These are phyloP conservation scores for Moesziomyces sp. DNA, from an alignment of 1,284 basidiomycete species.

Conservation along the genomic window DNA sequence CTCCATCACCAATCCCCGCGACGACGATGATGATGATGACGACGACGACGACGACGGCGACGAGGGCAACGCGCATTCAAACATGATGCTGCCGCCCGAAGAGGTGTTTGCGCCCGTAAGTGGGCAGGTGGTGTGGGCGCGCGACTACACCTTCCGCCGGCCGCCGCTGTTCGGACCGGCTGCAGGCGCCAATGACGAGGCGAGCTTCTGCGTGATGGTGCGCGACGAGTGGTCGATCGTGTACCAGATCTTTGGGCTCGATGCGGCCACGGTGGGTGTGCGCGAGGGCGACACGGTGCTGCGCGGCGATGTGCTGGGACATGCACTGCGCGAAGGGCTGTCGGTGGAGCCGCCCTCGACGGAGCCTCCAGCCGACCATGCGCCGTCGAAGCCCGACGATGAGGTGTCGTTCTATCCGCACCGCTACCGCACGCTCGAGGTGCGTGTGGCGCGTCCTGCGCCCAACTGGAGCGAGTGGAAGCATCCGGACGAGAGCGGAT, in stretches of 20 bases:
- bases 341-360: slow-evolving; percentile 32
- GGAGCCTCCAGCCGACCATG: slow-evolving; percentile 52
- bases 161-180: slow-evolving; percentile 50
- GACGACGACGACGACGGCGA: slow-evolving; percentile 11
- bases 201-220: slow-evolving; percentile 52
- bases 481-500: slow-evolving; percentile 43
- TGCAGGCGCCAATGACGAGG: slow-evolving; percentile 52
- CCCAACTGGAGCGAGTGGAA: slow-evolving; percentile 45
- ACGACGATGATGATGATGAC: slow-evolving; percentile 21
- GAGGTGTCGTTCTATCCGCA: slow-evolving; percentile 49
- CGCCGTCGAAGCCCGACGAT: slow-evolving; percentile 21
- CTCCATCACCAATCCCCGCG: slow-evolving; percentile 42
- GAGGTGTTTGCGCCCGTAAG: slow-evolving; percentile 54
- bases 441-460: slow-evolving; percentile 56
- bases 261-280: slow-evolving; percentile 15
- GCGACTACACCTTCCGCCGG: slow-evolving; percentile 25
- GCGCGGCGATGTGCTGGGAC: slow-evolving; percentile 49
- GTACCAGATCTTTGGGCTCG: slow-evolving; percentile 57
- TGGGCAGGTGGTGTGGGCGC: slow-evolving; percentile 58
- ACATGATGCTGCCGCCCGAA: slow-evolving; percentile 36
- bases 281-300: slow-evolving; percentile 45
- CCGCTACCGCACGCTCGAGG: slow-evolving; percentile 49
- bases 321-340: slow-evolving; percentile 33
- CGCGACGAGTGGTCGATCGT: slow-evolving; percentile 61
- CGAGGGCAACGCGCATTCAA: slow-evolving; percentile 1